Evolutionary conservation across 202 grass and related monocot species (phyloP), one percentile per base, ranked within the genome.

Genomic region (Carex sylvatica): DNA sequence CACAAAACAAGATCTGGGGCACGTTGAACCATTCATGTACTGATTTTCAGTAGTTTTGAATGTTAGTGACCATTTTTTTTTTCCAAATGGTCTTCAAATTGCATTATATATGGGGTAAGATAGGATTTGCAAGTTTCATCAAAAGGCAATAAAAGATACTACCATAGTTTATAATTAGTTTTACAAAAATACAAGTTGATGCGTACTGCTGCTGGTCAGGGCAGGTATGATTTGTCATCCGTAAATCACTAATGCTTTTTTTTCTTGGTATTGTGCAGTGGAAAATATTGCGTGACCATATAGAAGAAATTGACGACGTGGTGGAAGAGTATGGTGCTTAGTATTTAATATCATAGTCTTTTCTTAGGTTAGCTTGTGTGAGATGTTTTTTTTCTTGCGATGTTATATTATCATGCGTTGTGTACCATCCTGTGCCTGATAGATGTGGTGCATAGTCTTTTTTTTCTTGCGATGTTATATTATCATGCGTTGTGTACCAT

Each of bases 201-300:
- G 60, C 60, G 2, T 46, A 10, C 9, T 62, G 8, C 60, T 9
- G 24, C 61, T 23, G 65, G 69, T 76, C 33, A 47, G 24, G 73
- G 2, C n/a, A 9, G 53, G 79, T 62, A 24, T 9, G 53, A 38
- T 2, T 22, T 55, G 18, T 69, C 64, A 6, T 2, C 75, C 58
- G 5, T 28, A 71, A 19, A 52, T 23, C 12, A 35, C 23, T 33
- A 54, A 54, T 23, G 5, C 16, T 83, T 44, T 22, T 20, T 26
- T 28, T 83, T 64, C 74, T 46, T 84, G 35, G 58, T 75, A 19
- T 6, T 75, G 11, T 87, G 70, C 80, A 97, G 94, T 97, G 94
- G 94, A 88, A 92, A 53, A 65, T 92, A 70, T 24, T 97, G 87
- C 83, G 79, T 49, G 92, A 91, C 19, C 93, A 92, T 35, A 97